Conservation (phyloP, 805 yeast species). For the Hanseniaspora guilliermondii region DNA sequence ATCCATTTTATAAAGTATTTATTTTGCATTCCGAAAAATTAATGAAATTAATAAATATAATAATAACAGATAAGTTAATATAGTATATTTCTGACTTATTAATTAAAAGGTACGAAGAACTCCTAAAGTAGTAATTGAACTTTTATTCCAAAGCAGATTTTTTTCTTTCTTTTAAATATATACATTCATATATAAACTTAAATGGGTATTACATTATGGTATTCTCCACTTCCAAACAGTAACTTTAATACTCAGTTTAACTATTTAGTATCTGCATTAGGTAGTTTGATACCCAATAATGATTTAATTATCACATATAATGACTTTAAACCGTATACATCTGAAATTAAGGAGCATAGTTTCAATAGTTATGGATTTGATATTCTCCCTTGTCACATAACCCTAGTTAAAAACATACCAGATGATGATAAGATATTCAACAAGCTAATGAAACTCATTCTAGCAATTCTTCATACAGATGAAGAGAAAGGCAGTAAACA, state of each 20-base stretch:
- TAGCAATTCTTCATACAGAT: background rate
- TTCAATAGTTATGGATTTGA: conserved; percentile 8
- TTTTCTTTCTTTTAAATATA: no score
- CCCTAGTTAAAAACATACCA: conserved; percentile 9
- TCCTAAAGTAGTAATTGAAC: no score
- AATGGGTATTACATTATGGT: conserved; percentile 12
- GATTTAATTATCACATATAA: conserved; percentile 1
- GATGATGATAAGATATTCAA: background rate
- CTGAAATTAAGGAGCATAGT: background rate
- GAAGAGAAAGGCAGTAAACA: background rate
- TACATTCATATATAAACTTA: background rate
- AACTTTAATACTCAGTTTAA: conserved; percentile 1
- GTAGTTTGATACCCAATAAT: conserved; percentile 6
- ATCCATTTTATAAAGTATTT: no score
- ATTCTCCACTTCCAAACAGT: conserved; percentile 5
- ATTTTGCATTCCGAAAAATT: no score
- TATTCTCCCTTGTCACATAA: conserved; percentile 8
- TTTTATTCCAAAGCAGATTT: no score
- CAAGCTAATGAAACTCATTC: background rate
- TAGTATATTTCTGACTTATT: no score
- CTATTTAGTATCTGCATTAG: background rate
- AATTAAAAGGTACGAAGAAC: no score
- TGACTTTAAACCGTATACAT: background rate
- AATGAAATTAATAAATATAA: no score
- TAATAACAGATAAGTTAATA: no score